phyloP scores from a whole-genome alignment of 805 yeast species.

The Cyberlindnera petersonii region DNA sequence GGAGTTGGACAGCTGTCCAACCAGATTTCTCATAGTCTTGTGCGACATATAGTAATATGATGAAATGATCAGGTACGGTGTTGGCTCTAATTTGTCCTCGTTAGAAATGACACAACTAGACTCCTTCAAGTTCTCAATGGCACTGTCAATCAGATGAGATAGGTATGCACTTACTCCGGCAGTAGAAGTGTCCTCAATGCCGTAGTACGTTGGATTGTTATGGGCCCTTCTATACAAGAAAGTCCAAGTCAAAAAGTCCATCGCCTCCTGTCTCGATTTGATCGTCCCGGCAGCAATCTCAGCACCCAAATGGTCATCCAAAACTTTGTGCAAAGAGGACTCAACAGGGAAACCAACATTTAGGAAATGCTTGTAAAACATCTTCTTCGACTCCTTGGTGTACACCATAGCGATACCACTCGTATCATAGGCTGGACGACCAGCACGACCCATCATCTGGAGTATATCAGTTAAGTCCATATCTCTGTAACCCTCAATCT shows the following conservation, averaged over 20 bases:
- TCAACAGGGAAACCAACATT: constrained; percentile 97
- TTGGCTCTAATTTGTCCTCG: constrained; percentile 47
- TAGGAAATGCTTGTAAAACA: constrained; percentile 80
- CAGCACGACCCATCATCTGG: constrained; percentile 98
- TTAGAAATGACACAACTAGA: constrained; percentile 66
- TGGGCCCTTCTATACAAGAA: constrained; percentile 90
- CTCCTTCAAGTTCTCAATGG: constrained; percentile 62
- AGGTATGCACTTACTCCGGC: constrained; percentile 79
- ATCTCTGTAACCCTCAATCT: constrained; percentile 90
- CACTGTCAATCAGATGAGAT: constrained; percentile 60
- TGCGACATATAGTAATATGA: constrained; percentile 94
- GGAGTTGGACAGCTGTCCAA: constrained; percentile 44
- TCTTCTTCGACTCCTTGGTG: constrained; percentile 75
- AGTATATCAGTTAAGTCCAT: constrained; percentile 93
- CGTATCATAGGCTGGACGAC: constrained; percentile 93
- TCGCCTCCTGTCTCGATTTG: constrained; percentile 88
- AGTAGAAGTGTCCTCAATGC: constrained; percentile 71
- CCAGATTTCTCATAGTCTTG: constrained; percentile 70
- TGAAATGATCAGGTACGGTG: constrained; percentile 79
- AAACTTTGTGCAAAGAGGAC: constrained; percentile 68
- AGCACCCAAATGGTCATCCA: constrained; percentile 92
- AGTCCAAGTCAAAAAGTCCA: constrained; percentile 95
- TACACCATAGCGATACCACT: constrained; percentile 90
- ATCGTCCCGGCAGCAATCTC: constrained; percentile 95
- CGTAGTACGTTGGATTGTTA: constrained; percentile 88